Base-by-base conservation (phyloP, 2,329 filamentous ascomycete species). In the Curvularia eragrostidis region DNA sequence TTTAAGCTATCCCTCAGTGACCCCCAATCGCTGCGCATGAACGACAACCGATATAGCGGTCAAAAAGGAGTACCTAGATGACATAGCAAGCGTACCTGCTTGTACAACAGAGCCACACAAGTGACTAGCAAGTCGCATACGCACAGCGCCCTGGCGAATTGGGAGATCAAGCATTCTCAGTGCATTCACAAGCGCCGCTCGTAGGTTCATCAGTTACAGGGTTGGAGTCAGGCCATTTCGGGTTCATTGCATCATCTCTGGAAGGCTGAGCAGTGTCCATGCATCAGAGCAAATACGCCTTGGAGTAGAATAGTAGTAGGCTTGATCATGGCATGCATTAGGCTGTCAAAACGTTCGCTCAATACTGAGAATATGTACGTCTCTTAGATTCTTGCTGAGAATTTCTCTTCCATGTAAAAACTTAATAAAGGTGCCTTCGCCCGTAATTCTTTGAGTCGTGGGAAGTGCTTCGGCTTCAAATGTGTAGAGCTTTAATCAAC, bases 121-220 rank as follows among this genome's bases (percentile, higher is more conserved):
- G 32, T 15, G 15, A 23, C 5, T 26, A 15, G 13, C 41, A 43
- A 9, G 41, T 24, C 6, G 21, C 41, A 18, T n/a, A 26, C 7
- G 41, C 41, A 43, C 41, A 43, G 41, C 41, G 26, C 12, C 21
- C 5, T 8, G 12, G 15, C 19, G 50, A 46, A 53, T 53, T 41
- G 5, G 50, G 50, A 24, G 50, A n/a, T 19, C 50, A 53, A 13
- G 41, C 21, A 24, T 43, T 58, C 23, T 50, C 52, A 28, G 28
- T 8, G 26, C 52, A 50, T 26, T 55, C 26, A 23, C 52, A 49
- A n/a, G 32, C 30, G 12, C 52, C 42, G 8, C 46, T 36, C 13
- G 18, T 49, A 23, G 46, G 52, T 7, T 50, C 52, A 28, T 50
- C 46, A 18, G 42, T 48, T n/a, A 44, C 52, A 5, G 52, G 38